These are phyloP conservation scores for Astrothelium macrocarpum DNA, from an alignment of 495 filamentous ascomycete genomes.

Conservation along the genomic window DNA sequence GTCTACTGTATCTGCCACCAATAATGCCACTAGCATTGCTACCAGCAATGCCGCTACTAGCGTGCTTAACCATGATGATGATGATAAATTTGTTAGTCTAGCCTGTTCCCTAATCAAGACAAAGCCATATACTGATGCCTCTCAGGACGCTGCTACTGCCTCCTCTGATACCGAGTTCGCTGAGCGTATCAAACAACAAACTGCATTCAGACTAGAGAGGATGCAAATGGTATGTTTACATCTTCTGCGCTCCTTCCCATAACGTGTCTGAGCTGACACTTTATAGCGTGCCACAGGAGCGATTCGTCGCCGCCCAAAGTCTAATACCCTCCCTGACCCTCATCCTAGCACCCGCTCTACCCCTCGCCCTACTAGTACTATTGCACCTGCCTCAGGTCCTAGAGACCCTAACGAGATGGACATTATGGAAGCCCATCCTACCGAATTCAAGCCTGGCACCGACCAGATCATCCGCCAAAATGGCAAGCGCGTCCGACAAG, in stretches of 20 bases:
- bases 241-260: too few relatives aligned
- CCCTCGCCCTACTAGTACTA: too few relatives aligned
- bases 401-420: neutral
- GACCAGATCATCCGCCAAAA: neutral
- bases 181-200: too few relatives aligned
- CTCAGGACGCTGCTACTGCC: neutral
- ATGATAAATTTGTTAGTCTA: neutral
- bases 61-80: too few relatives aligned
- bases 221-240: too few relatives aligned
- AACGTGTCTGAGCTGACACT: too few relatives aligned
- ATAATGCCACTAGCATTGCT: neutral
- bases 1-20: neutral
- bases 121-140: neutral
- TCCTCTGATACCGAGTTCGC: too few relatives aligned
- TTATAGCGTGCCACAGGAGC: too few relatives aligned
- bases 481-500: neutral
- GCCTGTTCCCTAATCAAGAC: neutral
- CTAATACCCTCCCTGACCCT: too few relatives aligned
- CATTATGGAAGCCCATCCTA: neutral
- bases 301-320: too few relatives aligned
- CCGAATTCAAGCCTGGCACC: neutral
- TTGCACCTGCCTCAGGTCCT: neutral
- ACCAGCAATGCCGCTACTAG: neutral
- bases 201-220: too few relatives aligned
- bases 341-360: too few relatives aligned